These are phyloP conservation scores for Pyronema omphalodes DNA, from an alignment of 495 filamentous ascomycete species.

Conservation along the genomic window DNA sequence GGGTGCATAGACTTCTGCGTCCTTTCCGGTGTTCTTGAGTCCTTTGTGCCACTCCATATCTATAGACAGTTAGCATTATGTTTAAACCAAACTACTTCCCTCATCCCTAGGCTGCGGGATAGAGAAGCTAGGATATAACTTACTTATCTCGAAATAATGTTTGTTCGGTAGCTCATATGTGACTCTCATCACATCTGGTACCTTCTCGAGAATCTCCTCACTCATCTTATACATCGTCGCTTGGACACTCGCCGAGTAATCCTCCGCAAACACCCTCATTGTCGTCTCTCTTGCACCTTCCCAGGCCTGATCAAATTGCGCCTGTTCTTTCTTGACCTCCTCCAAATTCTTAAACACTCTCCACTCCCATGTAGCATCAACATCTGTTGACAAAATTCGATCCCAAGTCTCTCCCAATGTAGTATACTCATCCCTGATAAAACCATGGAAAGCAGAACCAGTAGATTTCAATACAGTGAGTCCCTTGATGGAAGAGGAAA, in stretches of 20 bases:
- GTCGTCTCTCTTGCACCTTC: slow-evolving; percentile 59
- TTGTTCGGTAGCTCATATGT: slow-evolving; percentile 87
- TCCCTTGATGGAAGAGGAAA: slow-evolving; percentile 51
- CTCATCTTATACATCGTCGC: slow-evolving; percentile 98
- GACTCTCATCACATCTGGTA: slow-evolving; percentile 50
- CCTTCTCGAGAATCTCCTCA: slow-evolving; percentile 63
- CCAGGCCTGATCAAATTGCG: slow-evolving; percentile 63
- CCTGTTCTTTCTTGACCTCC: slow-evolving; percentile 44
- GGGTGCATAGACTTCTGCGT: slow-evolving; percentile 89
- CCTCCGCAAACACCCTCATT: slow-evolving; percentile 78
- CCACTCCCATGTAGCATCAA: slow-evolving; percentile 76
- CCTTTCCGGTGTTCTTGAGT: slow-evolving; percentile 86
- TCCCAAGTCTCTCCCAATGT: slow-evolving; percentile 81
- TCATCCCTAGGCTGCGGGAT: not conserved
- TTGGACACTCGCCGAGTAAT: slow-evolving; percentile 83
- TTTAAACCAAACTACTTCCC: not conserved
- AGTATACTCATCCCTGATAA: slow-evolving; percentile 81
- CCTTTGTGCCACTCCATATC: slow-evolving; percentile 96
- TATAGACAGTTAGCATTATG: slow-evolving; percentile 26
- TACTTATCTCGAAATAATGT: slow-evolving; percentile 96
- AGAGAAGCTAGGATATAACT: slow-evolving; percentile 24
- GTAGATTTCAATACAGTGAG: slow-evolving; percentile 90
- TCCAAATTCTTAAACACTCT: slow-evolving; percentile 44
- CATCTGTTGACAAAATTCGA: slow-evolving; percentile 82
- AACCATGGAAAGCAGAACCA: slow-evolving; percentile 90